Base-by-base conservation (phyloP, 2,329 filamentous ascomycete genomes). In the Botryotinia globosa region DNA sequence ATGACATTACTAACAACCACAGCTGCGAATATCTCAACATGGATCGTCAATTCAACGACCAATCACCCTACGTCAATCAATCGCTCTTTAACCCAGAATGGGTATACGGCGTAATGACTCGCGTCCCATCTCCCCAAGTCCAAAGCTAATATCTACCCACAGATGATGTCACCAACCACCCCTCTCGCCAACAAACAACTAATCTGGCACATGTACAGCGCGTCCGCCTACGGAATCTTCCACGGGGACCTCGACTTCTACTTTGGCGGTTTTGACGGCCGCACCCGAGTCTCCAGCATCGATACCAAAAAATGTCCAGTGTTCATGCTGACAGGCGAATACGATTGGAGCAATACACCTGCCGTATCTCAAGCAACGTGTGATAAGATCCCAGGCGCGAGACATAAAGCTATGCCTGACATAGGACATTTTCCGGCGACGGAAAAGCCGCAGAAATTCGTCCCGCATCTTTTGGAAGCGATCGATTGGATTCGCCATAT, bases 211-310 rank as follows among this genome's bases (percentile, higher is more conserved):
- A 73, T 83, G 18, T 86, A 86, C 77, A 84, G 81, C 9, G 81
- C 82, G 0, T 85, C 86, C 79, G 85, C 85, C 1, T 86, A 86
- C 73, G 84, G 84, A 2, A 84, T 86, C 66, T 86, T 86, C 80
- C 85, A 86, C 76, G 85, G 85, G 37, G 84, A 86, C 73, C 78
- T 86, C 25, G 84, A 86, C 77, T 86, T 86, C 77, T 86, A 85
- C 80, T 86, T 86, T 69, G 83, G 83, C 68, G 84, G 84, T 64
- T 86, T 82, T 79, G 85, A 86, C 75, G 85, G 83, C 16, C 82
- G 85, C 39, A 78, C 81, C 20, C 82, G 84, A 71, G 81, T 85
- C 51, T 77, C 79, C 0, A 78, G 78, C 12, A 86, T 87, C 77
- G 82, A 87, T 74, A 84, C 83, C 4, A 83, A 84, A 74, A 82